A percentile compares a stretch with the other conserved stretches of the same genome.
These are phyloP conservation scores for Phaeodactylum tricornutum DNA, from an alignment of 108 stramenopile genomes.

Conservation along the genomic window DNA sequence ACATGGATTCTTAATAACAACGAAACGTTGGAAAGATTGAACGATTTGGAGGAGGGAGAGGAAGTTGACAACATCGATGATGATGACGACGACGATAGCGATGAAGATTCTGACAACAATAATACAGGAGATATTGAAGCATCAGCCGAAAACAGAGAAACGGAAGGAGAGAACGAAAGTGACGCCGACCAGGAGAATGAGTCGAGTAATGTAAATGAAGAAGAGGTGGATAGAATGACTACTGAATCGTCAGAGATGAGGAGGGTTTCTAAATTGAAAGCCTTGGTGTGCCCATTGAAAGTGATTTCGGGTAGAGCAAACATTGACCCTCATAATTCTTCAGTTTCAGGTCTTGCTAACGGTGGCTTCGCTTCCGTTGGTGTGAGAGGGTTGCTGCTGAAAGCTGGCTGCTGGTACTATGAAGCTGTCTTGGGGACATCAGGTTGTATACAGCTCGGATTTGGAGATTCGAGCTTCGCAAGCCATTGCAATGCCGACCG, in stretches of 20 bases:
- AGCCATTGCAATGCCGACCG: constrained; percentile 80
- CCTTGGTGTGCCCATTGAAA: constrained; percentile 54
- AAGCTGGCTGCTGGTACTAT: constrained; percentile 91
- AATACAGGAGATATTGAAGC: no score
- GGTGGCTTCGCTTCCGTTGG: constrained; percentile 86
- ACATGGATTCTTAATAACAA: constrained; percentile 94
- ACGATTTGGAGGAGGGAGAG: constrained; percentile 59
- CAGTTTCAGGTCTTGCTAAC: constrained; percentile 63
- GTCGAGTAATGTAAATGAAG: not conserved
- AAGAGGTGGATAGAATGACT: constrained; percentile 1
- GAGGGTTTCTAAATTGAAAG: no score
- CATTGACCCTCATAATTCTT: constrained; percentile 50
- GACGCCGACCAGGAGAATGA: constrained; percentile 13
- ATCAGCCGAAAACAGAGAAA: no score
- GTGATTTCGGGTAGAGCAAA: constrained; percentile 63
- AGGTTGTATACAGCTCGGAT: constrained; percentile 91
- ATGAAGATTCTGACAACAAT: constrained; percentile 12
- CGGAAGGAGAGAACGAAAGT: no score
- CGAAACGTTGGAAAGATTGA: constrained; percentile 66
- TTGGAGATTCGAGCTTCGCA: constrained; percentile 82
- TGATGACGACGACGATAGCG: constrained; percentile 10
- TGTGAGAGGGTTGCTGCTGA: constrained; percentile 70
- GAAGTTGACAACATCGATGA: constrained; percentile 5
- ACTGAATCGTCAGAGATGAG: no score
- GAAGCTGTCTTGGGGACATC: constrained; percentile 82